phyloP scores from a whole-genome alignment of 2,329 filamentous ascomycete species.

The Sporothrix pseudoabietina region DNA sequence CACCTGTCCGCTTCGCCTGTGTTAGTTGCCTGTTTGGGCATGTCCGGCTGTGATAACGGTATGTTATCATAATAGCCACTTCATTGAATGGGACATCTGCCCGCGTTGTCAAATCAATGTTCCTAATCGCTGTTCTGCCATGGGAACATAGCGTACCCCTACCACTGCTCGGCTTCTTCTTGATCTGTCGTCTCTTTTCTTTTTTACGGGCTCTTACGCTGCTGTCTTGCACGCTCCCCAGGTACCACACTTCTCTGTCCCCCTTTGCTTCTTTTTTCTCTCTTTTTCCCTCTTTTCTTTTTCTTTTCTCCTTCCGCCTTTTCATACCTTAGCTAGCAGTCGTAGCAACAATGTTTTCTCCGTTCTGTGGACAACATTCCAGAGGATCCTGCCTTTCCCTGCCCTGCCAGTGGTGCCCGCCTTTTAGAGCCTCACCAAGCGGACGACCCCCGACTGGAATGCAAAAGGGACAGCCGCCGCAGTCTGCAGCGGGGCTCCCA shows the following conservation, averaged over 20 bases:
- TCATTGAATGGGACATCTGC: neutral
- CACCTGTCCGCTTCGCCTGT: neutral
- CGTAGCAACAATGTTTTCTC: neutral
- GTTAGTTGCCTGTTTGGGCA: conserved; percentile 14
- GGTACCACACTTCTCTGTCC: neutral
- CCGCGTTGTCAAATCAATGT: neutral
- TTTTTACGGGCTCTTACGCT: neutral
- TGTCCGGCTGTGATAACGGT: neutral
- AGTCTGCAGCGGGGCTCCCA: neutral
- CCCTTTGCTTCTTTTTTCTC: too few species aligned
- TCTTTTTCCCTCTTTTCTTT: too few species aligned
- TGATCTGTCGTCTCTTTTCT: neutral
- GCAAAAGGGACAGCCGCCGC: neutral
- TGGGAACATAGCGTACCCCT: neutral
- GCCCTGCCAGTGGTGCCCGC: neutral
- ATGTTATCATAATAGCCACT: neutral
- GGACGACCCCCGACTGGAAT: neutral
- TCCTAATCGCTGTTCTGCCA: neutral
- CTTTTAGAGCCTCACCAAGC: neutral
- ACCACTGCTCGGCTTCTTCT: neutral
- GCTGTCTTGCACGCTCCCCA: neutral
- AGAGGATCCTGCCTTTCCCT: neutral
- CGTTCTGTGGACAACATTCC: neutral
- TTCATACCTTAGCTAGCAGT: too few species aligned
- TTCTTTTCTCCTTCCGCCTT: neutral